A percentile compares a stretch with the other conserved stretches of the same genome.
Conservation (phyloP, 768 basidiomycete genomes). For the Xanthoconium stramineum region DNA sequence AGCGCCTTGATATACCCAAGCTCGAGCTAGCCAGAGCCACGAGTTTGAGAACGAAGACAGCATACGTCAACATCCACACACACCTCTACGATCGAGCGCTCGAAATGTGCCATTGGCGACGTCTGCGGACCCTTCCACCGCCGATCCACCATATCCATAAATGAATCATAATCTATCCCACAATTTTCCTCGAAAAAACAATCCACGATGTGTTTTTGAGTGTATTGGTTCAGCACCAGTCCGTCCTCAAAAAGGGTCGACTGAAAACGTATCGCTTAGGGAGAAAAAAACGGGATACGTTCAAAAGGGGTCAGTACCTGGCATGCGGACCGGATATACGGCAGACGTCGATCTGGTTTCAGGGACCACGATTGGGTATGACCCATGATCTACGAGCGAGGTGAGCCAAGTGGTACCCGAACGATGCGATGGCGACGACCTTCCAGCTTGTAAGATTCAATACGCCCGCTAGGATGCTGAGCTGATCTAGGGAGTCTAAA, state of each 20-base stretch:
- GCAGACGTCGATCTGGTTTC: conserved; percentile 37
- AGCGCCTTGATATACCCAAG: conserved; percentile 55
- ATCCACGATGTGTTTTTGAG: conserved; percentile 54
- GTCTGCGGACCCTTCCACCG: conserved; percentile 38
- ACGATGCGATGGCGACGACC: conserved; percentile 34
- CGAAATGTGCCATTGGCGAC: conserved; percentile 40
- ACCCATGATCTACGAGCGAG: conserved; percentile 42
- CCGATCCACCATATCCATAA: conserved; percentile 37
- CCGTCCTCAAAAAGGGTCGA: conserved; percentile 55
- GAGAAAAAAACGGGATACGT: background rate
- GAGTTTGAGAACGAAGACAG: background rate
- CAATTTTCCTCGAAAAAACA: conserved; percentile 63
- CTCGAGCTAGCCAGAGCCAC: conserved; percentile 43
- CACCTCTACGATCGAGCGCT: conserved; percentile 39
- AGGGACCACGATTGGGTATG: conserved; percentile 48
- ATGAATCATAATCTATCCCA: conserved; percentile 49
- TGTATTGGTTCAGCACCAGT: conserved; percentile 49
- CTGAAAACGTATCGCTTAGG: conserved; percentile 33
- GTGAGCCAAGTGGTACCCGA: background rate
- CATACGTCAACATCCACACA: background rate
- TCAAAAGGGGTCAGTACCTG: conserved; percentile 44
- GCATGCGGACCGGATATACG: conserved; percentile 61
- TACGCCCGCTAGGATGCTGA: conserved; percentile 43
- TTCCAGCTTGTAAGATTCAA: conserved; percentile 58
- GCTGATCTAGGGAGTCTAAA: conserved; percentile 56